Evolutionary conservation across 129 eudicot species (phyloP).

Genomic region (Pseudognaphalium luteoalbum): DNA sequence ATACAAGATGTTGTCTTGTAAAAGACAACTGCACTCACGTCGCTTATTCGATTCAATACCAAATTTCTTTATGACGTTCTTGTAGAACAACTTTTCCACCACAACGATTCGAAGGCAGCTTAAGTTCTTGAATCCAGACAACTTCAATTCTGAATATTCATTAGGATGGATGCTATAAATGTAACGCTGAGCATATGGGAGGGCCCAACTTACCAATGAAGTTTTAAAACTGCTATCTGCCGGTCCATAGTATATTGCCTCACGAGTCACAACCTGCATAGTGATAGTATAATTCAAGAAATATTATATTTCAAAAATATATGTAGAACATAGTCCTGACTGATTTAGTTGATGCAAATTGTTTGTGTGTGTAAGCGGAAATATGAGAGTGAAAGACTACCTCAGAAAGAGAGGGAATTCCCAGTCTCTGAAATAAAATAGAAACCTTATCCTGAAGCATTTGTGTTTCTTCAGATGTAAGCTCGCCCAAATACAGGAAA

Average conservation of each 20-base stretch:
- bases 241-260: slow-evolving; percentile 63
- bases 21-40: slow-evolving; percentile 56
- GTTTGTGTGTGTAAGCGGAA: slow-evolving; percentile 11
- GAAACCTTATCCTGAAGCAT: slow-evolving; percentile 49
- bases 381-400: slow-evolving; percentile 41
- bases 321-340: background rate
- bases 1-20: slow-evolving; percentile 62
- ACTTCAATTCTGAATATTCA: slow-evolving; percentile 53
- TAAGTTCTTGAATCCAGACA: slow-evolving; percentile 43
- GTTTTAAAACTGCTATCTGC: slow-evolving; percentile 48
- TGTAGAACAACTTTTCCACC: slow-evolving; percentile 70
- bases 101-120: slow-evolving; percentile 44
- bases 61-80: slow-evolving; percentile 48
- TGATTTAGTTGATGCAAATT: background rate
- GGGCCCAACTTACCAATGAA: slow-evolving; percentile 70
- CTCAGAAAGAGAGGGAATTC: slow-evolving; percentile 70
- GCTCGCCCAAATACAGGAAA: slow-evolving; percentile 58
- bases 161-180: slow-evolving; percentile 51
- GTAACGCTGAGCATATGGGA: slow-evolving; percentile 85
- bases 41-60: slow-evolving; percentile 52
- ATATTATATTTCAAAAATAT: slow-evolving; percentile 1
- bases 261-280: slow-evolving; percentile 74
- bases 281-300: background rate
- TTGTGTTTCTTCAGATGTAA: slow-evolving; percentile 47
- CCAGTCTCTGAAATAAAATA: slow-evolving; percentile 45